Evolutionary conservation across 2,329 filamentous ascomycete species (phyloP).

Genomic region (Cladorrhinum sp.): DNA sequence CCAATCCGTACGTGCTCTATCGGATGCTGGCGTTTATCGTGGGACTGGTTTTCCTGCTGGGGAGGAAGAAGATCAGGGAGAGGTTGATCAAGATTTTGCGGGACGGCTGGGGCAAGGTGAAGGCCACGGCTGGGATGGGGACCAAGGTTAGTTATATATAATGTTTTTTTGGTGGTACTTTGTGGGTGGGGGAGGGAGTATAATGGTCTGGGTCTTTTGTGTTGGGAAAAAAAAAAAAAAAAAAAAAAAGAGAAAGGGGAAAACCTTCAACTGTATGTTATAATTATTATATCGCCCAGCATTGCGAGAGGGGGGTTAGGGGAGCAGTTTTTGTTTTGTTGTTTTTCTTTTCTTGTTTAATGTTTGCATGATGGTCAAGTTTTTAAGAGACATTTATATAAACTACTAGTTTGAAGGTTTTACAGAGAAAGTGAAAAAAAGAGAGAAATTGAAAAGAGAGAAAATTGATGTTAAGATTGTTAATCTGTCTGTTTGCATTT

Average conservation of each 20-base stretch:
- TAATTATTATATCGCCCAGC: constrained; percentile 3
- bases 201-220: not conserved
- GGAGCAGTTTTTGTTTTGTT: constrained; percentile 19
- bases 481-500: not conserved
- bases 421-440: too few relatives aligned
- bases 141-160: constrained; percentile 96
- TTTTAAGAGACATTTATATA: too few relatives aligned
- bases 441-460: not conserved
- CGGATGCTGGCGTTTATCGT: constrained; percentile 74
- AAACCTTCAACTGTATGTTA: not conserved
- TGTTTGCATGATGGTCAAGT: constrained; percentile 3
- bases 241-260: not conserved
- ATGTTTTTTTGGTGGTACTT: constrained; percentile 24
- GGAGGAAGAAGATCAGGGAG: constrained; percentile 71
- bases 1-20: constrained; percentile 56
- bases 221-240: too few relatives aligned
- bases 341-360: constrained; percentile 6
- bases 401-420: too few relatives aligned
- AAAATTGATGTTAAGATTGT: not conserved
- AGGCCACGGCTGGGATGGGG: constrained; percentile 87
- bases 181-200: not conserved
- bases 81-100: constrained; percentile 66
- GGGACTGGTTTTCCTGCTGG: constrained; percentile 73
- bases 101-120: constrained; percentile 75
- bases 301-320: not conserved